Evolutionary conservation across 768 basidiomycete species (phyloP).

Genomic region (Hemileccinum rubropunctum): DNA sequence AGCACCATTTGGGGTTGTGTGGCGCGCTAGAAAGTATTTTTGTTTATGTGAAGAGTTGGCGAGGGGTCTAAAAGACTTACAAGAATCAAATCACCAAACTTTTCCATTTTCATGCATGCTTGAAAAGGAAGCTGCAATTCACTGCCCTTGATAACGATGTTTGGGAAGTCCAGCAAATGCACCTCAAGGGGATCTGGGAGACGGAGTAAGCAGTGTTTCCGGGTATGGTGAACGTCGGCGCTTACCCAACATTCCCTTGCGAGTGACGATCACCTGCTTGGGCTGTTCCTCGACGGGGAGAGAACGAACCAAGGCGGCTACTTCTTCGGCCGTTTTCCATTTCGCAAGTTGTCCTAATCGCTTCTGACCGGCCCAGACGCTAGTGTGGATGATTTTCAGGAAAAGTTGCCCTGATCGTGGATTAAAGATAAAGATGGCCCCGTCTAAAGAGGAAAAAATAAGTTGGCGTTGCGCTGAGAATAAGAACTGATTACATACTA

Average conservation of each 20-base stretch:
- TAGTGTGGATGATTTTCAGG: constrained; percentile 99
- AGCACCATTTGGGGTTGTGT: constrained; percentile 99
- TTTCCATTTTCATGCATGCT: constrained; percentile 99
- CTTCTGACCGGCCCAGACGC: constrained; percentile 99
- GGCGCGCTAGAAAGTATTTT: constrained; percentile 56
- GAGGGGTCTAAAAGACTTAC: constrained; percentile 34
- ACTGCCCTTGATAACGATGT: constrained; percentile 99
- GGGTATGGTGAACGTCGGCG: not conserved
- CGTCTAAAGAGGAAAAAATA: constrained; percentile 48
- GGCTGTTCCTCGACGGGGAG: constrained; percentile 99
- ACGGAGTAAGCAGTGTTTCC: constrained; percentile 4
- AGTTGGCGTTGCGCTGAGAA: not conserved
- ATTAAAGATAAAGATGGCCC: constrained; percentile 99
- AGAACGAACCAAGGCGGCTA: constrained; percentile 94
- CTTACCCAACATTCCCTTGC: constrained; percentile 98
- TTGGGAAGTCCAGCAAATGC: constrained; percentile 98
- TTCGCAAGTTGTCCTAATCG: constrained; percentile 99
- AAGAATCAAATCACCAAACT: constrained; percentile 96
- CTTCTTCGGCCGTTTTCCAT: constrained; percentile 99
- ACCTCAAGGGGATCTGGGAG: constrained; percentile 86
- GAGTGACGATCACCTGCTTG: constrained; percentile 98
- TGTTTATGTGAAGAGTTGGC: not conserved
- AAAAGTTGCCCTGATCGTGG: constrained; percentile 97
- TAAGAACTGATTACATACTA: constrained; percentile 46
- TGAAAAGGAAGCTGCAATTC: constrained; percentile 99